Conservation (phyloP, 495 filamentous ascomycete species). For the Clavariopsis aquatica region DNA sequence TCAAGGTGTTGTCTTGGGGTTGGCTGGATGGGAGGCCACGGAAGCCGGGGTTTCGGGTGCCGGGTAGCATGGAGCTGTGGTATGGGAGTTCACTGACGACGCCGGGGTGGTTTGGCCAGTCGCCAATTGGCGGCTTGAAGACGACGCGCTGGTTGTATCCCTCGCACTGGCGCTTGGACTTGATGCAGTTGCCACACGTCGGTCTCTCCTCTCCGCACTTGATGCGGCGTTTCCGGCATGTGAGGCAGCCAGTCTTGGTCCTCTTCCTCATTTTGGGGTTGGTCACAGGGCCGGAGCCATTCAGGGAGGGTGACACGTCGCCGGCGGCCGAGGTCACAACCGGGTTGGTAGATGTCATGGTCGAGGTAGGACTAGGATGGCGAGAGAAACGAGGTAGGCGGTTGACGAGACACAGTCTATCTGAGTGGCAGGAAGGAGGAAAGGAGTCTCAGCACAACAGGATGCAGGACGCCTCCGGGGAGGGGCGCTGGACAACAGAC, state of each 20-base stretch:
- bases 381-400: neutral
- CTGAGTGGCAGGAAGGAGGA: constrained; percentile 3
- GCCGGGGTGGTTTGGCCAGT: constrained; percentile 40
- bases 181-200: constrained; percentile 88
- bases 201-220: constrained; percentile 97
- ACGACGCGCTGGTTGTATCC: constrained; percentile 91
- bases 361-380: too few species aligned
- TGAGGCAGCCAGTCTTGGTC: constrained; percentile 96
- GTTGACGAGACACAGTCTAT: constrained; percentile 5
- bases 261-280: constrained; percentile 61
- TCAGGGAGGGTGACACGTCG: constrained; percentile 22
- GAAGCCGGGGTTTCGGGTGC: constrained; percentile 12
- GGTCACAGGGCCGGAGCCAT: constrained; percentile 12
- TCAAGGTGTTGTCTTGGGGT: constrained; percentile 3
- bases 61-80: constrained; percentile 39
- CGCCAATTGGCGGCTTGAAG: constrained; percentile 83
- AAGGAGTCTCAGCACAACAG: constrained; percentile 7
- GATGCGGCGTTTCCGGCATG: constrained; percentile 91
- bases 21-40: constrained; percentile 12
- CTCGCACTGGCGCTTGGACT: constrained; percentile 90
- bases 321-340: constrained; percentile 6
- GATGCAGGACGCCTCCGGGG: constrained; percentile 3
- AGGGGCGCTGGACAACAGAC: neutral
- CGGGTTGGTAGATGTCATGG: constrained; percentile 21
- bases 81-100: constrained; percentile 34